phyloP scores from a whole-genome alignment of 2,329 filamentous ascomycete species.

The Clarireedia homoeocarpa region DNA sequence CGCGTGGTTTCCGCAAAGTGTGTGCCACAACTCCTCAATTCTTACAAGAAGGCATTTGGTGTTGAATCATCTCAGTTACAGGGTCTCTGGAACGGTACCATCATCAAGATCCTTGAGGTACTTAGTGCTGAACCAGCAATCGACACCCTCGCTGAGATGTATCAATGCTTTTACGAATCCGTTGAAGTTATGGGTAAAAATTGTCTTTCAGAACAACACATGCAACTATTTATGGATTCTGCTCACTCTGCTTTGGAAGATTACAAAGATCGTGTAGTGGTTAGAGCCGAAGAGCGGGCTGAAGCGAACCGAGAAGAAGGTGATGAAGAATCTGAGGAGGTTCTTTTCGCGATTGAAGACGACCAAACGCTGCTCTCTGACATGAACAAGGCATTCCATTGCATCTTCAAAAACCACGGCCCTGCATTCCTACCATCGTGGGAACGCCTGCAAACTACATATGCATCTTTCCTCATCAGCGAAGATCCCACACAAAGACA shows the following conservation, averaged over 20 bases:
- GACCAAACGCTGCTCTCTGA: conserved; percentile 94
- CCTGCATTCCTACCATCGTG: conserved; percentile 76
- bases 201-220: conserved; percentile 69
- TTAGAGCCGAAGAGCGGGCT: conserved; percentile 75
- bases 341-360: conserved; percentile 87
- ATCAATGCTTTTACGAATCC: conserved; percentile 98
- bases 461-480: conserved; percentile 76
- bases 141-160: conserved; percentile 96
- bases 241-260: conserved; percentile 83
- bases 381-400: conserved; percentile 99
- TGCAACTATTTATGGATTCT: conserved; percentile 80
- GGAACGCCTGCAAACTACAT: conserved; percentile 79
- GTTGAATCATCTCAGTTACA: conserved; percentile 69
- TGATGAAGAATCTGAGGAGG: conserved; percentile 82
- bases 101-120: conserved; percentile 88
- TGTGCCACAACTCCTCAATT: conserved; percentile 85
- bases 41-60: conserved; percentile 89
- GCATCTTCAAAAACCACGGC: conserved; percentile 95
- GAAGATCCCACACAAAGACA: conserved; percentile 84
- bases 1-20: conserved; percentile 91
- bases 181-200: conserved; percentile 88
- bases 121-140: conserved; percentile 90
- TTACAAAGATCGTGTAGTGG: conserved; percentile 79
- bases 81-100: conserved; percentile 77
- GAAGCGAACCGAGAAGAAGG: conserved; percentile 71